Evolutionary conservation across 371 early-diverging fungal genomes (phyloP), one percentile per base, ranked within the genome.

Genomic region (Parasitella parasitica): DNA sequence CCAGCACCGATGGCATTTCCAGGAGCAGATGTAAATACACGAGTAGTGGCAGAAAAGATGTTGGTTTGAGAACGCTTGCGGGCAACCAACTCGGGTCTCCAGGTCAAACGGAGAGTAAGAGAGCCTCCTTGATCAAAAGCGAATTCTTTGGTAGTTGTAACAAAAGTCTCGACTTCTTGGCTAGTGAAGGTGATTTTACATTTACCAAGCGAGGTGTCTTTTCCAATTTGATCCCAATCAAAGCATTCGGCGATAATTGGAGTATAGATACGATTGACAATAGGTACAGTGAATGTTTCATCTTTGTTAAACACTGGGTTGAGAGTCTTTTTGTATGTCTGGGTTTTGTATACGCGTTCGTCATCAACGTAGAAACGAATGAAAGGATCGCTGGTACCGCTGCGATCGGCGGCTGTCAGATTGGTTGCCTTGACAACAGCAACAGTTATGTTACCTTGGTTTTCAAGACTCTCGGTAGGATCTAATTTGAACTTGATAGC

Each of bases 331-430:
- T 94, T 90, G 62, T 90, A 63, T 13, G 86, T 86, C 60, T 90
- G 85, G 8, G 94, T 89, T 72, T 92, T 94, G 77, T 83, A 82
- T 16, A 90, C 86, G 66, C 91, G 91, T 60, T 86, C 85, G 18
- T 87, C 94, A 46, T 89, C 89, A 2, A 94, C 50, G 43, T 65
- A 67, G 63, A 95, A 87, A 41, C 85, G 79, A n/a, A 91, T 76
- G 60, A 86, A 97, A 7, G 97, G 95, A 66, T 97, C 95, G 59
- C 90, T 91, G 0, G 82, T 81, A 11, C 92, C 92, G 15, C 73
- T 68, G 22, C 84, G 81, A 51, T 85, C 84, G 22, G 78, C 83
- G 35, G 82, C 78, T 24, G 71, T 54, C 49, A 84, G 60, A 38
- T 78, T 75, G 50, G 24, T 68, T 7, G 80, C 85, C 26, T 74